Evolutionary conservation across 495 filamentous ascomycete species (phyloP), one percentile per base, ranked within the genome.

Genomic region (Neohortaea acidophila): DNA sequence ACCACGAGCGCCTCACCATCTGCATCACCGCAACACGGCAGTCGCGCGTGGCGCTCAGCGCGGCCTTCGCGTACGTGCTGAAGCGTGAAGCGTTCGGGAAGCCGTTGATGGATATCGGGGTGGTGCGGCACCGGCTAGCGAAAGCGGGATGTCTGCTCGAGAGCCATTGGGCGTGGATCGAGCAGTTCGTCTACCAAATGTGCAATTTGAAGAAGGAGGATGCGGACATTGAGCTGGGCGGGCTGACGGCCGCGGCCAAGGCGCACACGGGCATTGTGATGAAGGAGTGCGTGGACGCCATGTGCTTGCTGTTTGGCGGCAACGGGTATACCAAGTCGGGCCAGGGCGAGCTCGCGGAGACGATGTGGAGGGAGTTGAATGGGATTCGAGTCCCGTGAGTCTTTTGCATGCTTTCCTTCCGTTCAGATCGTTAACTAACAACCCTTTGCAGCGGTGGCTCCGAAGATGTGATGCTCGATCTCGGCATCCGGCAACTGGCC

Each of bases 81-180:
- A 75, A 76, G 57, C 67, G 79, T 2, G 79, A 84, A 57, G 77
- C 79, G 6, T 85, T 84, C 48, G 76, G 77, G 1, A 81, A 81
- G 58, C 60, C 73, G 9, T 61, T 84, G 3, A 68, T 83, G 53
- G 76, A 81, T 26, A 77, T 83, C 53, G 68, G 77, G 0, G 78
- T 84, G 0, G 78, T 85, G 24, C 58, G 80, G 11, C 72, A 84
- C 55, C 62, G 78, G 23, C 60, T 85, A 6, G 77, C 78, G 10
- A 80, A 77, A 48, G 69, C 69, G 7, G 80, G 79, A 2, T 75
- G 73, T 2, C 60, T 73, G 49, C 58, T 84, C 6, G 80, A 85
- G 56, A 72, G 64, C 12, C 69, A 74, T 57, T 79, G 67, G 64
- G 77, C 79, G 9, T 84, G 76, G 75, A 58, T 82, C 3, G 80